Conservation (phyloP, 768 basidiomycete species). For the Ramaria sp. region DNA sequence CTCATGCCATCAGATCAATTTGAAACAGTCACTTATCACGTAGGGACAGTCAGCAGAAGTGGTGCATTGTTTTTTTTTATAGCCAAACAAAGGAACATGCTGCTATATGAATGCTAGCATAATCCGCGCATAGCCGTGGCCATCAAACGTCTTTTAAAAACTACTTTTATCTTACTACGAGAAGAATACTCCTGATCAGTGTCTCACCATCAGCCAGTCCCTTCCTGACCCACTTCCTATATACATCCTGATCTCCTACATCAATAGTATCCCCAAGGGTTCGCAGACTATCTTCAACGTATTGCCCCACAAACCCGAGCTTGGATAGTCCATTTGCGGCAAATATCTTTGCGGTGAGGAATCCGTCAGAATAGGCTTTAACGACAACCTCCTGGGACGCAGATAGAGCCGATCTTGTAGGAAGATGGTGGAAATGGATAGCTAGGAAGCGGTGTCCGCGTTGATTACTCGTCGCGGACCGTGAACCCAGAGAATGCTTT, state of each 20-base stretch:
- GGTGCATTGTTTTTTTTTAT: no score
- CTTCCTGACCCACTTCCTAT: slow-evolving; percentile 34
- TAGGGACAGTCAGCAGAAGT: no score
- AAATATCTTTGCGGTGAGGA: slow-evolving; percentile 43
- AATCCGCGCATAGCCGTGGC: no score
- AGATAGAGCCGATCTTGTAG: slow-evolving; percentile 6
- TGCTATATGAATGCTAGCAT: no score
- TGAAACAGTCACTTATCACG: no score
- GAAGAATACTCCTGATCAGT: not conserved
- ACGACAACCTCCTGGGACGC: slow-evolving; percentile 18
- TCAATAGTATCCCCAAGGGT: slow-evolving; percentile 24
- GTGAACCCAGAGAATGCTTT: not conserved
- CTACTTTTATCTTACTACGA: not conserved
- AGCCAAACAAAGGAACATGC: no score
- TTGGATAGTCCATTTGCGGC: slow-evolving; percentile 34
- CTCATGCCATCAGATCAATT: no score
- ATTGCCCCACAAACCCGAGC: slow-evolving; percentile 53
- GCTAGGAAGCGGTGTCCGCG: slow-evolving; percentile 1
- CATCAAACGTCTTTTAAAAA: no score
- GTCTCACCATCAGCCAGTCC: slow-evolving; percentile 38
- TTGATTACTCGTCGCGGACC: not conserved
- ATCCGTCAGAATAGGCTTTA: slow-evolving; percentile 52
- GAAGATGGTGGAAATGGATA: not conserved
- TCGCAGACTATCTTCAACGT: slow-evolving; percentile 35
- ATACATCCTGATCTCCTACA: slow-evolving; percentile 32